A percentile compares a stretch with the other conserved stretches of the same genome.
Evolutionary conservation across 176 grass and related monocot genomes (phyloP).

Genomic region (Thalia dealbata): DNA sequence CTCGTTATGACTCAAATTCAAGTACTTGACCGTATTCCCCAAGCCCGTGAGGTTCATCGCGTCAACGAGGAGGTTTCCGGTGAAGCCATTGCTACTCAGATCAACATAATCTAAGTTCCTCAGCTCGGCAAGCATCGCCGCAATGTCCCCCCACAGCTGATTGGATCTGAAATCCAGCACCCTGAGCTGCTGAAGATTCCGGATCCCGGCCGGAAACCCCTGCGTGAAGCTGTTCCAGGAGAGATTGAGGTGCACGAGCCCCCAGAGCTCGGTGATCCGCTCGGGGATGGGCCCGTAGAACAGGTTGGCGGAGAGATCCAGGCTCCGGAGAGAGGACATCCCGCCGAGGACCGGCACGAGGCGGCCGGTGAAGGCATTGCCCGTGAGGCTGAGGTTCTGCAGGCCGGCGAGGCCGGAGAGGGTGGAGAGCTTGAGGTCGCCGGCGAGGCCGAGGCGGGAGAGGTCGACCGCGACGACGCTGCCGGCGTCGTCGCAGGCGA

Average conservation of each 20-base stretch:
- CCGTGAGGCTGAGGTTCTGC: slow-evolving; percentile 70
- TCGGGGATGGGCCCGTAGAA: slow-evolving; percentile 82
- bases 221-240: slow-evolving; percentile 78
- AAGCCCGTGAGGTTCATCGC: slow-evolving; percentile 40
- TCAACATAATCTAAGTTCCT: slow-evolving; percentile 68
- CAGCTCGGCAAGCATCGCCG: slow-evolving; percentile 49
- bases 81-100: slow-evolving; percentile 76
- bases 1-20: slow-evolving; percentile 84
- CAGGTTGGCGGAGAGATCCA: slow-evolving; percentile 80
- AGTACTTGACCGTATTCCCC: slow-evolving; percentile 76
- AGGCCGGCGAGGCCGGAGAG: slow-evolving; percentile 46
- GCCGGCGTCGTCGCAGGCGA: slow-evolving; percentile 51
- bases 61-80: slow-evolving; percentile 43
- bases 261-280: slow-evolving; percentile 60
- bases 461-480: slow-evolving; percentile 52
- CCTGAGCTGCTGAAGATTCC: slow-evolving; percentile 67
- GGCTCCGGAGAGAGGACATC: slow-evolving; percentile 53
- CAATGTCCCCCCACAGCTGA: slow-evolving; percentile 64
- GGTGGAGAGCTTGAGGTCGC: slow-evolving; percentile 77
- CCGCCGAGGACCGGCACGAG: slow-evolving; percentile 64
- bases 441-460: slow-evolving; percentile 56
- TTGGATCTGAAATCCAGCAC: slow-evolving; percentile 72
- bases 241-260: slow-evolving; percentile 81
- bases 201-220: slow-evolving; percentile 53
- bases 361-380: slow-evolving; percentile 92